phyloP scores from a whole-genome alignment of 73 alveolate genomes.

The Paramecium tetraurelia region DNA sequence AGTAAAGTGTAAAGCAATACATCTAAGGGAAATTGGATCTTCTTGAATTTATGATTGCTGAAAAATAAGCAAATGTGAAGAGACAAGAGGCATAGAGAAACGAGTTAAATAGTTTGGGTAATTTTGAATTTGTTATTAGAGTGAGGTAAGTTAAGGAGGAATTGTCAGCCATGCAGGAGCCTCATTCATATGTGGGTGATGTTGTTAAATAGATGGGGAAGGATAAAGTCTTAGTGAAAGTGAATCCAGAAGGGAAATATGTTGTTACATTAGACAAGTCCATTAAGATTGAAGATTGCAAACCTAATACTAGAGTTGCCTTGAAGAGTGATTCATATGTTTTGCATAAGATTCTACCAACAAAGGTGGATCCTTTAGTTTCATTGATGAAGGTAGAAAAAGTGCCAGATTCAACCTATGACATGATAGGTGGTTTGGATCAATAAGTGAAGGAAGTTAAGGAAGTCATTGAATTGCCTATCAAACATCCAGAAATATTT shows the following conservation, averaged over 20 bases:
- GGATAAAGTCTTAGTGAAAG: constrained; percentile 77
- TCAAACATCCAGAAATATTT: constrained; percentile 98
- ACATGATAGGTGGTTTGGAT: constrained; percentile 93
- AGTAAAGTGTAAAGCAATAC: background rate
- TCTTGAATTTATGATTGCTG: constrained; percentile 80
- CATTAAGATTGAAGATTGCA: constrained; percentile 91
- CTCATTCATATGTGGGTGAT: constrained; percentile 98
- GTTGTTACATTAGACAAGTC: constrained; percentile 95
- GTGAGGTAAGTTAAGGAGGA: constrained; percentile 91
- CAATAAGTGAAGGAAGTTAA: constrained; percentile 86
- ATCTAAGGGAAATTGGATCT: constrained; percentile 82
- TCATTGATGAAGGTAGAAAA: constrained; percentile 98
- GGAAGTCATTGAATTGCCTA: constrained; percentile 98
- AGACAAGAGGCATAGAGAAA: constrained; percentile 98
- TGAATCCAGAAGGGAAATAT: constrained; percentile 95
- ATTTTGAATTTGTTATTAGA: background rate
- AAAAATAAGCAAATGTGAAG: constrained; percentile 79
- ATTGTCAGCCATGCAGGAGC: constrained; percentile 83
- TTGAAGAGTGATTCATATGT: constrained; percentile 89
- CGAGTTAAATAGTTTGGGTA: constrained; percentile 89
- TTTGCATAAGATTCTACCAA: constrained; percentile 96
- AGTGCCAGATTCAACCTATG: constrained; percentile 99
- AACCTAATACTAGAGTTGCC: constrained; percentile 85
- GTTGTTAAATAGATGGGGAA: constrained; percentile 95
- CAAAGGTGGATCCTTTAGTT: constrained; percentile 98